Conservation (phyloP, 1,284 basidiomycete genomes). For the Hemileia vastatrix region DNA sequence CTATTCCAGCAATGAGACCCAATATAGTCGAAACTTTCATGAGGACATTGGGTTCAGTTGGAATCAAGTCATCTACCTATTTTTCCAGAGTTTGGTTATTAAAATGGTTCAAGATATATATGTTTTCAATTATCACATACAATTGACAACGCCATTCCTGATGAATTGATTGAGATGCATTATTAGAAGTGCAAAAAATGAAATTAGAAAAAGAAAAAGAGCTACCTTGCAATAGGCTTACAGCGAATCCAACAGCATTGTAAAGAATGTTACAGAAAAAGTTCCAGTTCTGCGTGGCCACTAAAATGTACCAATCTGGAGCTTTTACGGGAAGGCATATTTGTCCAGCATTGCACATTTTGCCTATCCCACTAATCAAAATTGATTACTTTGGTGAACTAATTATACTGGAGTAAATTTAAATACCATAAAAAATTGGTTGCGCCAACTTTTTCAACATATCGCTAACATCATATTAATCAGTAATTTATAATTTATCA, state of each 20-base stretch:
- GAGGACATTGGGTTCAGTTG: constrained; percentile 3
- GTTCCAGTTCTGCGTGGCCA: constrained; percentile 24
- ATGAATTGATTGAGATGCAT: not conserved
- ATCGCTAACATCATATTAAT: too few relatives aligned
- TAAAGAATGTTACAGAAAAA: constrained; percentile 12
- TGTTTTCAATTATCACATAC: too few relatives aligned
- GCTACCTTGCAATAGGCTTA: constrained; percentile 14
- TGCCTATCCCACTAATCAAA: constrained; percentile 21
- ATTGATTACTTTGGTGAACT: too few relatives aligned
- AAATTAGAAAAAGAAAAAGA: not conserved
- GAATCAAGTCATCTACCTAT: constrained; percentile 14
- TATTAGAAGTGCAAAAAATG: not conserved
- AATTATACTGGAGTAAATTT: too few relatives aligned
- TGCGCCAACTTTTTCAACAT: constrained; percentile 11
- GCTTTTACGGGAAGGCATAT: constrained; percentile 14
- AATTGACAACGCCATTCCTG: too few relatives aligned
- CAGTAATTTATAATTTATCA: too few relatives aligned
- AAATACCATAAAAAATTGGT: constrained; percentile 19
- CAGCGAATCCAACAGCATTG: constrained; percentile 12
- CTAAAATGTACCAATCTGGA: constrained; percentile 22
- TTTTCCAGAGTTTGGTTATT: too few relatives aligned
- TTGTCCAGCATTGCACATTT: constrained; percentile 12
- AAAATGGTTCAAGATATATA: too few relatives aligned
- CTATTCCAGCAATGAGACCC: constrained; percentile 19
- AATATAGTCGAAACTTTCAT: constrained; percentile 4